Conservation (phyloP, 345 rosid genomes). For the Hevea brasiliensis region DNA sequence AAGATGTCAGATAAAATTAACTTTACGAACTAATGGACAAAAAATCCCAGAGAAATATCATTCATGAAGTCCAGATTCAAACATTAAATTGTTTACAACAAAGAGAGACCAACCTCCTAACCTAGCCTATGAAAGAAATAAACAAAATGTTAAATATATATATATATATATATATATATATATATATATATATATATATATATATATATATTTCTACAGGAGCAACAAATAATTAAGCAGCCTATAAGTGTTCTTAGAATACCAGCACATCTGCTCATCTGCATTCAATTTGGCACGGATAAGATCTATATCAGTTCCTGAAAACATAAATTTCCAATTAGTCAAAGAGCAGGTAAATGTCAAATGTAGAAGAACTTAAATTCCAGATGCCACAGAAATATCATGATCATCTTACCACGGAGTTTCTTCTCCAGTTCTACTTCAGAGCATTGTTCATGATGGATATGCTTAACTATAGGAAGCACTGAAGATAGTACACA, state of each 20-base stretch:
- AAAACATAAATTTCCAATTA: slow-evolving; percentile 12
- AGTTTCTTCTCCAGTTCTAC: slow-evolving; percentile 81
- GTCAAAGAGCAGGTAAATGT: slow-evolving; percentile 5
- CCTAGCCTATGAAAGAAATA: background rate
- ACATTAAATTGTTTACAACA: background rate
- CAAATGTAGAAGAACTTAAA: background rate
- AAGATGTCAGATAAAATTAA: background rate
- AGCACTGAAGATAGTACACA: slow-evolving; percentile 80
- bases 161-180: too few relatives aligned
- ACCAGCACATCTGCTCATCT: slow-evolving; percentile 99
- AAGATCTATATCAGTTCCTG: slow-evolving; percentile 81
- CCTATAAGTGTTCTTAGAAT: slow-evolving; percentile 18
- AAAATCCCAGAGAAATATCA: background rate
- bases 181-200: too few relatives aligned
- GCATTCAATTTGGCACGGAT: slow-evolving; percentile 80
- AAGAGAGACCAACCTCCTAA: background rate
- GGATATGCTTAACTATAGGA: slow-evolving; percentile 86
- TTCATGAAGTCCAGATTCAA: slow-evolving; percentile 5
- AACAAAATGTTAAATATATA: too few relatives aligned
- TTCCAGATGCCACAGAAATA: slow-evolving; percentile 5
- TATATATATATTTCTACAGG: background rate
- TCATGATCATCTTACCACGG: slow-evolving; percentile 53
- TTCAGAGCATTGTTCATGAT: slow-evolving; percentile 77
- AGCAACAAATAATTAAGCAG: slow-evolving; percentile 10
- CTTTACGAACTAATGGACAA: background rate